phyloP scores from a whole-genome alignment of 2,329 filamentous ascomycete species.

The Rosellinia necatrix region DNA sequence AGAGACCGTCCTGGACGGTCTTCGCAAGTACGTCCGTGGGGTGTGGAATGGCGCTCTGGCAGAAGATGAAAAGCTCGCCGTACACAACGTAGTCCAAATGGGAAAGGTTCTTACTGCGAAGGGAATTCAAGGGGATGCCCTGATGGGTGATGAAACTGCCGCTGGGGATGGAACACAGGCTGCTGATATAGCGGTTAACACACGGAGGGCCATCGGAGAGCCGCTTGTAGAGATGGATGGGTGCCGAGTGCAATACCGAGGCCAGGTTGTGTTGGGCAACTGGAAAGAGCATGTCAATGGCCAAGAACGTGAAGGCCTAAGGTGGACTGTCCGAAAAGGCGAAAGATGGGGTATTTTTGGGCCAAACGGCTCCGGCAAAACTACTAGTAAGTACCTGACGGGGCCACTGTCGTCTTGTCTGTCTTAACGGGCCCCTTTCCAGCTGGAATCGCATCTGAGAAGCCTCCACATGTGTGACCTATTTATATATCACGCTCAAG shows the following conservation, averaged over 20 bases:
- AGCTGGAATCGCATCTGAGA: neutral
- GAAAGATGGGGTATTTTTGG: conserved; percentile 93
- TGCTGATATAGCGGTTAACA: conserved; percentile 13
- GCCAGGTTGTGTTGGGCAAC: conserved; percentile 77
- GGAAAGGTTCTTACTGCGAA: conserved; percentile 51
- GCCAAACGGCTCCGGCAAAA: conserved; percentile 94
- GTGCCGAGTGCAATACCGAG: conserved; percentile 79
- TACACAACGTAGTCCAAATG: conserved; percentile 55
- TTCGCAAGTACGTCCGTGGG: conserved; percentile 54
- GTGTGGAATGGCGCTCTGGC: conserved; percentile 49
- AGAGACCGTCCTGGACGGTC: conserved; percentile 60
- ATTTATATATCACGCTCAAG: neutral
- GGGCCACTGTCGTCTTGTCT: neutral
- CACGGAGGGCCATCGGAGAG: conserved; percentile 55
- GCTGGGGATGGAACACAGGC: conserved; percentile 29
- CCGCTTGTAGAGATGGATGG: conserved; percentile 85
- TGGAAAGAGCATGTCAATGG: conserved; percentile 68
- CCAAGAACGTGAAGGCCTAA: conserved; percentile 63
- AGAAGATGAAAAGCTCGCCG: conserved; percentile 55
- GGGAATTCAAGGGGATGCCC: conserved; percentile 45
- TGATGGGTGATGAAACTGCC: conserved; percentile 39
- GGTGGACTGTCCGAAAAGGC: conserved; percentile 82
- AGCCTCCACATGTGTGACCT: too few relatives aligned
- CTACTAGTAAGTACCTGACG: conserved; percentile 57
- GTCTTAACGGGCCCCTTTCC: neutral